phyloP scores from a whole-genome alignment of 2,329 filamentous ascomycete species.

The Akanthomyces dipterigenus region DNA sequence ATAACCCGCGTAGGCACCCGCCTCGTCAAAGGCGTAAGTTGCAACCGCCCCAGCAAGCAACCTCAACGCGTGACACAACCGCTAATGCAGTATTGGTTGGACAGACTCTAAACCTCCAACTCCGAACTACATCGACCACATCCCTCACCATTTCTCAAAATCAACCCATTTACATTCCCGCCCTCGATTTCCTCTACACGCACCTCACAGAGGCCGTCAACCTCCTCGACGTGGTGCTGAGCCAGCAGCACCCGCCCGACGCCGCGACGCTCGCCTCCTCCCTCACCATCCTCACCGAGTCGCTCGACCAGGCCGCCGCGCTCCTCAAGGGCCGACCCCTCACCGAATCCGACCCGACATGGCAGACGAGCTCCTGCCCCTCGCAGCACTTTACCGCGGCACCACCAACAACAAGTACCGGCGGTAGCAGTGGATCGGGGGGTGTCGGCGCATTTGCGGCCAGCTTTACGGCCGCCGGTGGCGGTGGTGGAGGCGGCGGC shows the following conservation, averaged over 20 bases:
- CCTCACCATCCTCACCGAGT: constrained; percentile 48
- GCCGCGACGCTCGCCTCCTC: constrained; percentile 50
- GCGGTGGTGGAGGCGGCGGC: constrained; percentile 23
- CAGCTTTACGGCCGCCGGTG: constrained; percentile 27
- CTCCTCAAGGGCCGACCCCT: constrained; percentile 49
- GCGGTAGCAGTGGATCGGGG: constrained; percentile 19
- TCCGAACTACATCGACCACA: constrained; percentile 57
- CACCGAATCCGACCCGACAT: constrained; percentile 32
- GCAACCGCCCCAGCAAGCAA: background rate
- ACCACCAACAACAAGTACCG: constrained; percentile 36
- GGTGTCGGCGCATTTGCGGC: constrained; percentile 37
- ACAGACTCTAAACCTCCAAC: constrained; percentile 69
- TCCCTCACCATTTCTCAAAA: constrained; percentile 42
- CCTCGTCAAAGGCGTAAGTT: constrained; percentile 78
- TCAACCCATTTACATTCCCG: constrained; percentile 53
- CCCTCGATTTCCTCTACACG: constrained; percentile 66
- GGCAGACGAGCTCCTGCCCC: constrained; percentile 38
- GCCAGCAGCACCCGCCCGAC: constrained; percentile 34
- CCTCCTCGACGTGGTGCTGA: constrained; percentile 70
- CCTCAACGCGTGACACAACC: background rate
- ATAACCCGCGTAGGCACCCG: constrained; percentile 86
- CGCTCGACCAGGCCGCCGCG: constrained; percentile 43
- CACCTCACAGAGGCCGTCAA: constrained; percentile 78
- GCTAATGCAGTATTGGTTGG: constrained; percentile 9
- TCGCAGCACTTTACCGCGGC: constrained; percentile 36